Conservation (phyloP, 768 basidiomycete genomes). For the Mycena vulgaris region DNA sequence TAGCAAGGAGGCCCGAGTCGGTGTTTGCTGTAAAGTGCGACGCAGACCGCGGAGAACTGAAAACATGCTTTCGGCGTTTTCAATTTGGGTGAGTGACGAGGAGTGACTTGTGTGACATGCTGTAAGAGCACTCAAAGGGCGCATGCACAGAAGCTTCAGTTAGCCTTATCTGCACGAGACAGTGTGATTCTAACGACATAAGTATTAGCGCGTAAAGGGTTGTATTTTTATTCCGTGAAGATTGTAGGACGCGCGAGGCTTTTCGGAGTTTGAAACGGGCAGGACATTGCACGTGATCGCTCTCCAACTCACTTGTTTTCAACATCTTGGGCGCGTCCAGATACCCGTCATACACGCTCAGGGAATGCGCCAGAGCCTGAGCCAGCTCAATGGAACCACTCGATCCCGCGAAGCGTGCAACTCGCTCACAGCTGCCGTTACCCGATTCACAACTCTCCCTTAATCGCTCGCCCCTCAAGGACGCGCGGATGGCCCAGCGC, state of each 20-base stretch:
- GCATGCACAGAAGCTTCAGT: neutral
- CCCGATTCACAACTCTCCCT: conserved; percentile 63
- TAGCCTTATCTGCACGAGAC: no score
- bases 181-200: no score
- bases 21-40: conserved; percentile 9
- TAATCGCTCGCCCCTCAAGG: conserved; percentile 67
- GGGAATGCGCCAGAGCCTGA: neutral
- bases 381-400: conserved; percentile 37
- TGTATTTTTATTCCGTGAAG: no score
- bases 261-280: neutral
- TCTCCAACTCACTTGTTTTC: neutral
- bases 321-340: conserved; percentile 5
- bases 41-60: conserved; percentile 20
- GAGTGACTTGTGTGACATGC: neutral
- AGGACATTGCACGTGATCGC: conserved; percentile 15
- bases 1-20: neutral
- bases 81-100: neutral
- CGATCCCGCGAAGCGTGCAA: conserved; percentile 55
- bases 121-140: neutral
- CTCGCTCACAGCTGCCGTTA: conserved; percentile 67
- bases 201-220: no score
- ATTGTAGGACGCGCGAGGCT: no score
- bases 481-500: conserved; percentile 58
- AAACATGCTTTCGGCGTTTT: conserved; percentile 18
- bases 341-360: neutral